Conservation (phyloP, 1,139 yeast genomes). For the Hyphopichia wangnamkhiaoensis region DNA sequence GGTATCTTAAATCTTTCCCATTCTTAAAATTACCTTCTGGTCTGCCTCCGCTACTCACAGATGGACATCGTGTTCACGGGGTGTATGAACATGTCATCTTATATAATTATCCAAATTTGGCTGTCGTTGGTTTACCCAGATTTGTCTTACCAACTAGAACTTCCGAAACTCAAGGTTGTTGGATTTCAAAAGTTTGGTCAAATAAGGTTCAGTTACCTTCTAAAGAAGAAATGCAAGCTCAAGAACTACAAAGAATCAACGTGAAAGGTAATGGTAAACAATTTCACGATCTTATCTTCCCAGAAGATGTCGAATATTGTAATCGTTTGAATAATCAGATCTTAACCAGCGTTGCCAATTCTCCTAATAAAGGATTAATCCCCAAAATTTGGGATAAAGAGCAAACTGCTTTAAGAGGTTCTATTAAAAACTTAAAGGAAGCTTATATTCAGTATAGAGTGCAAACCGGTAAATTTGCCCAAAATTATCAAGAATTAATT, state of each 20-base stretch:
- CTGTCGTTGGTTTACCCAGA: conserved; percentile 52
- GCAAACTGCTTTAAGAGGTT: conserved; percentile 32
- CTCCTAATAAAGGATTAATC: conserved; percentile 25
- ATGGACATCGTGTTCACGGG: conserved; percentile 48
- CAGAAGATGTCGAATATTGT: conserved; percentile 50
- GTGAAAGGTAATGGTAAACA: conserved; percentile 38
- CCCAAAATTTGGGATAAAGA: conserved; percentile 41
- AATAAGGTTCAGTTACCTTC: conserved; percentile 48
- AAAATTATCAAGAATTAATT: conserved; percentile 30
- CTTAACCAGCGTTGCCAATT: conserved; percentile 23
- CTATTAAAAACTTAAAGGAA: conserved; percentile 36
- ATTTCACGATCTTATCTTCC: conserved; percentile 48
- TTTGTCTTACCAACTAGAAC: conserved; percentile 59
- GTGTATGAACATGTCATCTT: conserved; percentile 56
- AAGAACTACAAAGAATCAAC: conserved; percentile 36
- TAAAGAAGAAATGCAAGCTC: conserved; percentile 35
- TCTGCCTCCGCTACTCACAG: conserved; percentile 36
- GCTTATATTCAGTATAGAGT: conserved; percentile 33
- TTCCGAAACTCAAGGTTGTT: conserved; percentile 60
- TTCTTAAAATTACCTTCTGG: conserved; percentile 29
- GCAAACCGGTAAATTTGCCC: conserved; percentile 29
- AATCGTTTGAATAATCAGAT: conserved; percentile 40
- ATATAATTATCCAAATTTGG: conserved; percentile 56
- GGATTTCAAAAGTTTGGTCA: conserved; percentile 56
- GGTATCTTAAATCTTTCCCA: conserved; percentile 55